A percentile compares a stretch with the other conserved stretches of the same genome.
Conservation (phyloP, 2,329 filamentous ascomycete species). For the Nakataea oryzae region DNA sequence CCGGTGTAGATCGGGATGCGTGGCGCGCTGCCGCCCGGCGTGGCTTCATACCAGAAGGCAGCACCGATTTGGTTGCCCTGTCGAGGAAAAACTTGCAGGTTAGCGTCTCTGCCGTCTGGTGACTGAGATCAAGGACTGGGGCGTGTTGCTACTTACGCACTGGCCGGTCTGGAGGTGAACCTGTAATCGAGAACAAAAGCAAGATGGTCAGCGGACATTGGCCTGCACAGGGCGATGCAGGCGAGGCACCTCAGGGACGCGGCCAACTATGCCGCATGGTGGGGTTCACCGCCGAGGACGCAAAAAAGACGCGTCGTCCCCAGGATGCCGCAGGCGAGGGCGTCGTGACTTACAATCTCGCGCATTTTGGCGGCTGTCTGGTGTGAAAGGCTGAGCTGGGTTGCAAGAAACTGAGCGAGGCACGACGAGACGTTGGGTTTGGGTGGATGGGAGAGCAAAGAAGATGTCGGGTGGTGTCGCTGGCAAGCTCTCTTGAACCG, state of each 20-base stretch:
- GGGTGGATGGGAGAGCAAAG: constrained; percentile 8
- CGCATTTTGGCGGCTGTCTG: constrained; percentile 46
- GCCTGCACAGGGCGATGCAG: not conserved
- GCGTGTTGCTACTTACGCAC: constrained; percentile 58
- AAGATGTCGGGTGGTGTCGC: constrained; percentile 22
- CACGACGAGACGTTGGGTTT: not conserved
- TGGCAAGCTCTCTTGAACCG: not conserved
- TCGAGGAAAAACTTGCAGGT: constrained; percentile 25
- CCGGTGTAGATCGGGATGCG: not conserved
- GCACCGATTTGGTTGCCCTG: constrained; percentile 99
- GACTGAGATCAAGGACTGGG: not conserved
- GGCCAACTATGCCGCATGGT: constrained; percentile 8
- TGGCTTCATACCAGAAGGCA: constrained; percentile 77
- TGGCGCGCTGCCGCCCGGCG: not conserved
- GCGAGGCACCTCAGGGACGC: not conserved
- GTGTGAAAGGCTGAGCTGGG: not conserved
- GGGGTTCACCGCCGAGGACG: constrained; percentile 15
- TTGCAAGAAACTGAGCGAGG: not conserved
- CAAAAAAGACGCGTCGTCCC: constrained; percentile 4
- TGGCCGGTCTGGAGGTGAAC: constrained; percentile 99
- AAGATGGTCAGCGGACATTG: not conserved
- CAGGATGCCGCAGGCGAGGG: not conserved
- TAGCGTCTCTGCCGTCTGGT: not conserved
- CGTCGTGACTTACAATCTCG: constrained; percentile 57
- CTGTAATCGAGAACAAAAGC: constrained; percentile 43